These are phyloP conservation scores for Apiospora phragmitis DNA, from an alignment of 2,329 filamentous ascomycete genomes.

Conservation along the genomic window DNA sequence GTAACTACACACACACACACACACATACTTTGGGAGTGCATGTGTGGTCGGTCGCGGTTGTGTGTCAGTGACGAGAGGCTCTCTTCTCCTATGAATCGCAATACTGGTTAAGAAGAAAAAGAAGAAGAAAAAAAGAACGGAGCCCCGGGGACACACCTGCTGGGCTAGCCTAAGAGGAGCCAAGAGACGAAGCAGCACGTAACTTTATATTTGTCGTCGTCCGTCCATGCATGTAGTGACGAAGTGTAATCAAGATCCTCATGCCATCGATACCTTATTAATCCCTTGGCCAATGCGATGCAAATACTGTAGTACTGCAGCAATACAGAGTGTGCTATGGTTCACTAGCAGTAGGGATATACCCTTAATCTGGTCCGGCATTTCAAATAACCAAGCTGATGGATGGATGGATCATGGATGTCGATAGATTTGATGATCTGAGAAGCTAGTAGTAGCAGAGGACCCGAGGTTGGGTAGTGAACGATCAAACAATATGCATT, in stretches of 20 bases:
- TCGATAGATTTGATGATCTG: not conserved
- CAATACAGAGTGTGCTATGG: not conserved
- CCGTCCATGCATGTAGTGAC: not conserved
- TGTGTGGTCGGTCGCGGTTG: not conserved
- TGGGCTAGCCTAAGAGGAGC: not conserved
- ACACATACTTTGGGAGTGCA: not conserved
- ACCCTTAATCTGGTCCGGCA: not conserved
- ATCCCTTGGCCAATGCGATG: not conserved
- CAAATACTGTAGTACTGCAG: not conserved
- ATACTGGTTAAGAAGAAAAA: not conserved
- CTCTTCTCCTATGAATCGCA: not conserved
- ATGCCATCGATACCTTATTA: not conserved
- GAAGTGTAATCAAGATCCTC: constrained; percentile 5
- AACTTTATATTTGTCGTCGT: not conserved
- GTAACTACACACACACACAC: too few relatives aligned
- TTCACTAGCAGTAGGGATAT: constrained; percentile 6
- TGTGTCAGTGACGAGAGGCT: not conserved
- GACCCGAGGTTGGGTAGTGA: not conserved
- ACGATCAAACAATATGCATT: not conserved
- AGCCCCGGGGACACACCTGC: not conserved
- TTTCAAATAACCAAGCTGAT: not conserved
- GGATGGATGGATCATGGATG: not conserved
- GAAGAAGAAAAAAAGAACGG: not conserved
- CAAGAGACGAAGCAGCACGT: not conserved
- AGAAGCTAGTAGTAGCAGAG: not conserved